phyloP scores from a whole-genome alignment of 2,329 filamentous ascomycete species.

The Aspergillus neoniger region DNA sequence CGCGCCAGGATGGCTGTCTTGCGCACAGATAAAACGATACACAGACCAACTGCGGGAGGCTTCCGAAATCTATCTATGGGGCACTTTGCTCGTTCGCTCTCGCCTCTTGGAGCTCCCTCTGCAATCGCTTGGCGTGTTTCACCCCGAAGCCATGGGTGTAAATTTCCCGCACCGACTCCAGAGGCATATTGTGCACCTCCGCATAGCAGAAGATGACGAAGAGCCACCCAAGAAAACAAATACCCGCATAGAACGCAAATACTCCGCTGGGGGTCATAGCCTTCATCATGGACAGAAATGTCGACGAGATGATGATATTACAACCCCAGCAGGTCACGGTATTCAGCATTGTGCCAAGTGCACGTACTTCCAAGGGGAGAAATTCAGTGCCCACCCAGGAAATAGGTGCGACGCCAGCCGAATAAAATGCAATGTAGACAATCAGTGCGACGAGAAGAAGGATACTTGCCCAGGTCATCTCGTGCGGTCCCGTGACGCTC shows the following conservation, averaged over 20 bases:
- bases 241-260: conserved; percentile 55
- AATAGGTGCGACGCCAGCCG: conserved; percentile 43
- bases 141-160: conserved; percentile 54
- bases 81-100: not conserved
- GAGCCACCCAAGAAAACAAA: conserved; percentile 47
- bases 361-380: conserved; percentile 52
- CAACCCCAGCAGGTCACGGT: conserved; percentile 28
- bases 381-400: conserved; percentile 53
- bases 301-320: conserved; percentile 21
- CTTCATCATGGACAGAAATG: conserved; percentile 46
- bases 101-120: conserved; percentile 33
- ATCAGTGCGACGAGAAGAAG: conserved; percentile 49
- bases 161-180: conserved; percentile 56
- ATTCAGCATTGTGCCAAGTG: conserved; percentile 51
- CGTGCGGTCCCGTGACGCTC: conserved; percentile 35
- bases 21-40: not conserved
- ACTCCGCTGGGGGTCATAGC: conserved; percentile 51
- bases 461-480: conserved; percentile 37
- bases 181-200: conserved; percentile 57
- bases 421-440: conserved; percentile 48
- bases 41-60: not conserved
- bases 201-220: conserved; percentile 52
- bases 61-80: not conserved
- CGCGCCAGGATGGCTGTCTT: not conserved
- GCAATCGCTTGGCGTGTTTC: conserved; percentile 43